Evolutionary conservation across 140 eudicot genomes (phyloP).

Genomic region (Bidens hawaiensis): DNA sequence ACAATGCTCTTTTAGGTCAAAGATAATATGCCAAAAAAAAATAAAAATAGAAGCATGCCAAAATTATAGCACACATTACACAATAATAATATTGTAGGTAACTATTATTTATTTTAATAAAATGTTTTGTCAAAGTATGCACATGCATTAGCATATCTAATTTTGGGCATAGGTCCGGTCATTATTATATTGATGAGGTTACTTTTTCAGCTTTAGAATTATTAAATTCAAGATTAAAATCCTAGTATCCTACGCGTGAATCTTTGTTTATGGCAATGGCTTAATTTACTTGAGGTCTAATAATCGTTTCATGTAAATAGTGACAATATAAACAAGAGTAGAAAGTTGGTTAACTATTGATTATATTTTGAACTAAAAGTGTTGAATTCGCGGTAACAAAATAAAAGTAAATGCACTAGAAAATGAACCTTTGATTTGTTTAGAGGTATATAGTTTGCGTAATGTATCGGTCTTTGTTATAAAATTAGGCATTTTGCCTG

Average conservation of each 20-base stretch:
- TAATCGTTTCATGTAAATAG: no score
- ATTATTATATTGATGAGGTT: neutral
- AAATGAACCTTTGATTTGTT: no score
- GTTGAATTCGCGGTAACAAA: no score
- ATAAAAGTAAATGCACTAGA: no score
- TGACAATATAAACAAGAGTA: no score
- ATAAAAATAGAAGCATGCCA: neutral
- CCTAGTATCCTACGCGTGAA: neutral
- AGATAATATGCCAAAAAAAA: no score
- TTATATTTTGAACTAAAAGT: neutral
- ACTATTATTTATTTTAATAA: neutral
- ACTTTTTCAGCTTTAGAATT: neutral
- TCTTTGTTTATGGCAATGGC: neutral
- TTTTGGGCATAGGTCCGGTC: no score
- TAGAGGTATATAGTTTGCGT: no score
- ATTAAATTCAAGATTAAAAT: neutral
- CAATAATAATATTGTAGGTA: no score
- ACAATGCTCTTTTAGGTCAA: slow-evolving; percentile 8
- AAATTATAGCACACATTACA: neutral
- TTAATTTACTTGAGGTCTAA: no score
- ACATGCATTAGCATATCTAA: slow-evolving; percentile 2
- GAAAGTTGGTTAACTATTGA: neutral
- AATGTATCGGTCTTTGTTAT: no score
- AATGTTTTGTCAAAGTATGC: neutral
- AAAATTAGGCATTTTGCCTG: no score